phyloP scores from a whole-genome alignment of 495 filamentous ascomycete genomes.

The Penicillium waksmanii region DNA sequence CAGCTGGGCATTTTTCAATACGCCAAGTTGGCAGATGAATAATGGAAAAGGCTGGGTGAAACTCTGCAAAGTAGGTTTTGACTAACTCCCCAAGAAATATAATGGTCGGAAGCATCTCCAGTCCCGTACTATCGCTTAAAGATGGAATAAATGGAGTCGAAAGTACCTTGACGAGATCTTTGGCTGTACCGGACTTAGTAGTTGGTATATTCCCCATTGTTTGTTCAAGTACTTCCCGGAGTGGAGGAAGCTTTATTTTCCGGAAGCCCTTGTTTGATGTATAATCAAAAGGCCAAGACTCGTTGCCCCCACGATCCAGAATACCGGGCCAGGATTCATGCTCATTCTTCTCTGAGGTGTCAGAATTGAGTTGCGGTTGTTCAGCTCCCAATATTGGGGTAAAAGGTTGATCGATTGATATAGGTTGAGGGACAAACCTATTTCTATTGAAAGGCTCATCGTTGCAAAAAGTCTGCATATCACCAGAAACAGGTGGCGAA shows the following conservation, averaged over 20 bases:
- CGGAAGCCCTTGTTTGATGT: not conserved
- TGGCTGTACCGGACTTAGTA: not conserved
- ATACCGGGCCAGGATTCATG: slow-evolving; percentile 1
- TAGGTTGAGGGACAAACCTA: not conserved
- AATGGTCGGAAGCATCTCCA: not conserved
- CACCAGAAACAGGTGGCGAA: not conserved
- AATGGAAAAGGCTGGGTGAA: not conserved
- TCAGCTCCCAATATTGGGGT: not conserved
- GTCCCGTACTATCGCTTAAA: not conserved
- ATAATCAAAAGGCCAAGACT: slow-evolving; percentile 2
- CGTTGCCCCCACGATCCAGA: slow-evolving; percentile 1
- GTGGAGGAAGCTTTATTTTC: not conserved
- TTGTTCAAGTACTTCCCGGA: not conserved
- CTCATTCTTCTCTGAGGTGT: not conserved
- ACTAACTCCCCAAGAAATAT: not conserved
- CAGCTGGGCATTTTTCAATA: not conserved
- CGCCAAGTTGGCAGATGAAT: not conserved
- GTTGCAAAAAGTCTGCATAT: not conserved
- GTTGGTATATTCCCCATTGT: not conserved
- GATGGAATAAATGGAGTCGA: not conserved
- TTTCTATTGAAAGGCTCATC: not conserved
- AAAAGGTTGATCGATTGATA: not conserved
- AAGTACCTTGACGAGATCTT: not conserved
- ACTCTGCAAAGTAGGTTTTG: not conserved
- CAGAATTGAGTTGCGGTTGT: not conserved